Evolutionary conservation across 768 basidiomycete genomes (phyloP).

Genomic region (Suillus occidentalis): DNA sequence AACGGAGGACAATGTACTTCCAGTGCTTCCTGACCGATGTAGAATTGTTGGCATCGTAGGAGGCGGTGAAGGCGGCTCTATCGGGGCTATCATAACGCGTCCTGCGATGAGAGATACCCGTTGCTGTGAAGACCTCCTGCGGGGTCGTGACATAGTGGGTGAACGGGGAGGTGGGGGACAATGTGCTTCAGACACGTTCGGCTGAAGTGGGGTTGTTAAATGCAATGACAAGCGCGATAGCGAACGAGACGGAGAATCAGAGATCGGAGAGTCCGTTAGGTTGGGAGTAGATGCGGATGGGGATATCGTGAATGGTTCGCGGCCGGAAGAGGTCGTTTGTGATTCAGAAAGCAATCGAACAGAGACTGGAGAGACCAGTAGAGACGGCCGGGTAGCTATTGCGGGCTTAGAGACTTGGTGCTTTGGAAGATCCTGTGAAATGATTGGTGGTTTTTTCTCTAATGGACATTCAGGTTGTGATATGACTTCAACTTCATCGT

Average conservation of each 20-base stretch:
- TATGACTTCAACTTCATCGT: constrained; percentile 21
- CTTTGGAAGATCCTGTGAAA: constrained; percentile 17
- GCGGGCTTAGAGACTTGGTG: constrained; percentile 11
- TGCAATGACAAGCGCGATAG: constrained; percentile 4
- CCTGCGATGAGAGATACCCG: constrained; percentile 83
- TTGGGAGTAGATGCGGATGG: constrained; percentile 28
- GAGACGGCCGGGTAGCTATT: constrained; percentile 13
- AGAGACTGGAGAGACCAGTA: constrained; percentile 17
- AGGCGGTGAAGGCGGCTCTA: constrained; percentile 70
- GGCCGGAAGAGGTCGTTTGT: constrained; percentile 21
- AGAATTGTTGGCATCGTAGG: constrained; percentile 61
- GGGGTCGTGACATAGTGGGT: constrained; percentile 60
- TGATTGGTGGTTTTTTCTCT: constrained; percentile 11
- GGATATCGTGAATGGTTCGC: constrained; percentile 30
- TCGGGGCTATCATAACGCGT: constrained; percentile 72
- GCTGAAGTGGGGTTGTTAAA: constrained; percentile 18
- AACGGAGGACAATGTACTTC: constrained; percentile 60
- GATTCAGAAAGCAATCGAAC: constrained; percentile 27
- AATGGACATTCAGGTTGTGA: constrained; percentile 10
- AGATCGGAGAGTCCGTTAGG: constrained; percentile 31
- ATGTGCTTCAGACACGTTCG: constrained; percentile 19
- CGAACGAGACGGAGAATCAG: constrained; percentile 29
- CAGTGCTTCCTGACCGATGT: constrained; percentile 60
- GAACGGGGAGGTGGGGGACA: constrained; percentile 43
- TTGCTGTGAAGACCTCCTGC: constrained; percentile 80